Evolutionary conservation across 805 yeast genomes (phyloP), one percentile per base, ranked within the genome.

Genomic region (Torulaspora franciscae): DNA sequence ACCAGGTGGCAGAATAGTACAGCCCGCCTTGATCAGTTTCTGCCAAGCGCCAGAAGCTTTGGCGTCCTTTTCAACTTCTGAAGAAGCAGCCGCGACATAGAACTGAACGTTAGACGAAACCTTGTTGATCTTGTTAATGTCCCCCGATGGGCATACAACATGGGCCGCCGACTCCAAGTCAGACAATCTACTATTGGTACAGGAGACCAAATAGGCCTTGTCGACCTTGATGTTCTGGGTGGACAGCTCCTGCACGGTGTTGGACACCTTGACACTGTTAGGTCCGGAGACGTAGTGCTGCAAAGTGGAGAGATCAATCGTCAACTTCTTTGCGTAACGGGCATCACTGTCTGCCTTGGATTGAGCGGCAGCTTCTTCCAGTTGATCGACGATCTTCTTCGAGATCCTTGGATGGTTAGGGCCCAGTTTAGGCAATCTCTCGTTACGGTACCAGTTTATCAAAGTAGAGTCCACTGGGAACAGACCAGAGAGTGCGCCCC

Each of bases 401-500:
- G 82, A 88, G 48, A 93, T 81, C 62, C 98, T 80, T 51, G 96
- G 88, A 67, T 91, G 98, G 29, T 80, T 78, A 8, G 83, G 80
- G 42, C 84, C 74, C 7, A 61, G 42, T 32, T 57, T 54, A 33
- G 66, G 43, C 35, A 82, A 58, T 52, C 96, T 73, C 52, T 80
- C 60, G 39, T 74, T 65, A 48, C 81, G 73, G 69, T 93, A 93
- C 82, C 90, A 93, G 48, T 82, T 71, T 29, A 88, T 67, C 54
- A 90, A 72, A 10, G 81, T 80, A 17, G 77, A 71, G 65, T 93
- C 99, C 7, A 91, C 89, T n/a, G 99, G 98, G 80, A 93, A 93
- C 46, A 93, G 72, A 33, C 99, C 99, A 5, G 96, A 85, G 7
- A 93, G 73, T 0, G 98, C 98, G 60, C 98, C 98, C 98, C 98